Evolutionary conservation across 257 asterid genomes (phyloP).

Genomic region (Solanum pennellii): DNA sequence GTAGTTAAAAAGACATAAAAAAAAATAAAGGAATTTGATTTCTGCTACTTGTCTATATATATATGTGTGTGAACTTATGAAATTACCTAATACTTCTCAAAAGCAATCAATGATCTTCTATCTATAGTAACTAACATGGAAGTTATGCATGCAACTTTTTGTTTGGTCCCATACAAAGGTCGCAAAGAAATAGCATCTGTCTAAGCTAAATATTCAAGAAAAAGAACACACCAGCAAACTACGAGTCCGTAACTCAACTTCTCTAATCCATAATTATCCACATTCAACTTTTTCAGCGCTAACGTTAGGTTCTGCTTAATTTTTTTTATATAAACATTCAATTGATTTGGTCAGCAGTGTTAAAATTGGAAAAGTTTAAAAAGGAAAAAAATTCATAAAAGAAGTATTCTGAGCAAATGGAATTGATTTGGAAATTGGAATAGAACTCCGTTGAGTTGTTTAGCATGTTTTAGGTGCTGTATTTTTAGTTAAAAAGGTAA

Average conservation of each 20-base stretch:
- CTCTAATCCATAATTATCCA: not conserved
- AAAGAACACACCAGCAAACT: not conserved
- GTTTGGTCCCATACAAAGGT: not conserved
- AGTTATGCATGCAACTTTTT: not conserved
- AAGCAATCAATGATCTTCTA: not conserved
- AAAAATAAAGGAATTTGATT: not conserved
- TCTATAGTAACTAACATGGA: not conserved
- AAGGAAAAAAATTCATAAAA: not conserved
- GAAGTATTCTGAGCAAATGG: not conserved
- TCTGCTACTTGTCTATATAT: not conserved
- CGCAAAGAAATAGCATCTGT: not conserved
- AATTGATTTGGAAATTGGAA: not conserved
- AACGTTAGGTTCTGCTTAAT: not conserved
- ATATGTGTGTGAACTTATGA: not conserved
- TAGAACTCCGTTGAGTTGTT: not conserved
- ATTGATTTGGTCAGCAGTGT: not conserved
- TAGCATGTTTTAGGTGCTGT: not conserved
- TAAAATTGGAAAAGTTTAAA: not conserved
- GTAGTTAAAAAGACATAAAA: not conserved
- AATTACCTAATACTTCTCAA: not conserved
- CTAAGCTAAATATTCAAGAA: not conserved
- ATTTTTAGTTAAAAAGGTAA: not conserved
- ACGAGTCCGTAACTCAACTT: not conserved
- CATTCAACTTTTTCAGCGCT: not conserved
- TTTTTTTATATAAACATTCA: not conserved